Evolutionary conservation across 192 early-diverging fungal genomes (phyloP), one percentile per base, ranked within the genome.

Genomic region (Coemansia sp.): DNA sequence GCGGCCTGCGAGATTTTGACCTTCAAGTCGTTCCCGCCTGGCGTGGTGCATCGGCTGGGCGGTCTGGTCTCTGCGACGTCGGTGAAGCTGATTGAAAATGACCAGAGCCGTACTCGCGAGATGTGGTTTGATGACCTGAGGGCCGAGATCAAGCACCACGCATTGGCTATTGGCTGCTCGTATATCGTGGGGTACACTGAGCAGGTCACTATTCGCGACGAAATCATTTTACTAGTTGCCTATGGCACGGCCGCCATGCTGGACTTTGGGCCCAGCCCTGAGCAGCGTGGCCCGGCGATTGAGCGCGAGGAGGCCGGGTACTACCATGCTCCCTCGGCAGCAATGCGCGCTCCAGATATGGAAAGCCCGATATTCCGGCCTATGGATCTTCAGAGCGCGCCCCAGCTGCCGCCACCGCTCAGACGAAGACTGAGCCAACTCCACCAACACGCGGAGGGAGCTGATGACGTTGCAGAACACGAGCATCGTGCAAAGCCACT

Each of bases 61-160:
- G 89, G 89, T 9, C 57, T 89, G 9, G 88, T 90, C 7, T 79
- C 80, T 18, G 85, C 89, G 9, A 82, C 79, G 6, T 83, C 83
- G n/a, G 84, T 90, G 45, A 90, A 90, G 67, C 71, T 90, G 9
- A 85, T 86, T 28, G 60, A 62, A 16, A 63, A 63, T 23, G 68
- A 70, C 61, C 62, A 63, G 55, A 63, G 62, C 61, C 50, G 68
- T 5, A 65, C 83, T 14, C 71, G 89, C 9, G 87, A 89, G 57
- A 38, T 72, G 3, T 90, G 89, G 89, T 90, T 88, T 85, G 64
- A 79, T 9, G 92, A 93, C 72, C 71, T 93, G 13, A 75, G 92
- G 35, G 91, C 91, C 31, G 92, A 93, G 69, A 88, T 93, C 73
- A 90, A 90, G 59, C 76, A 79, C 36, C 92, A 93, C 63, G 91